Conservation (phyloP, 352 stramenopile species). For the Globisporangium nodosum region DNA sequence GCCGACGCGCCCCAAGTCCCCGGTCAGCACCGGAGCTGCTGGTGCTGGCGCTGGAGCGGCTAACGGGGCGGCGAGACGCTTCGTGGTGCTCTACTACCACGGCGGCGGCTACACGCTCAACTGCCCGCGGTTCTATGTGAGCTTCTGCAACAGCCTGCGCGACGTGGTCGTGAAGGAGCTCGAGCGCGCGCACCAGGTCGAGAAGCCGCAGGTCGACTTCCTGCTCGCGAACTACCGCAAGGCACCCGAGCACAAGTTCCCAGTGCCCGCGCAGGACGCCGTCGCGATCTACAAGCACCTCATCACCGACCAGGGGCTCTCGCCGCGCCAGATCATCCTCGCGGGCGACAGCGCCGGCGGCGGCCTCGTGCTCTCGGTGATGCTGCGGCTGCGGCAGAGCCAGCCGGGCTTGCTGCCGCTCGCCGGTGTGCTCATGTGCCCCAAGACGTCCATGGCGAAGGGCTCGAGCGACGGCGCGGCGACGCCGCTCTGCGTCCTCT, state of each 20-base stretch:
- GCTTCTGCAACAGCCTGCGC: conserved; percentile 12
- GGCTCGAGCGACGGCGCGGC: conserved; percentile 13
- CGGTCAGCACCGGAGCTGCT: not conserved
- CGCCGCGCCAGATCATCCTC: conserved; percentile 33
- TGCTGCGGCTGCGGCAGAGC: conserved; percentile 28
- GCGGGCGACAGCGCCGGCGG: conserved; percentile 39
- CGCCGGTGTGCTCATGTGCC: conserved; percentile 25
- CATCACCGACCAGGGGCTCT: conserved; percentile 22
- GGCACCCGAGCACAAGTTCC: conserved; percentile 38
- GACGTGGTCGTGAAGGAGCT: conserved; percentile 22
- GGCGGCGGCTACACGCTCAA: conserved; percentile 14
- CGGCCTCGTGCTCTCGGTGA: conserved; percentile 31
- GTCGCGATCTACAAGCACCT: conserved; percentile 40
- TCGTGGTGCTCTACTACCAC: conserved; percentile 15
- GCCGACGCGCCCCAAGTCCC: conserved; percentile 1
- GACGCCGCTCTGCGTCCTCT: conserved; percentile 30
- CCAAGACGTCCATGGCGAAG: conserved; percentile 21
- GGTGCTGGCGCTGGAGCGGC: not conserved
- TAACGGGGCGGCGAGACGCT: not conserved
- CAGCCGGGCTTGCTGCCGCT: conserved; percentile 19
- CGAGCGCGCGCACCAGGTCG: conserved; percentile 3
- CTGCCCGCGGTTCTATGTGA: conserved; percentile 7
- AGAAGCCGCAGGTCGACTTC: conserved; percentile 28
- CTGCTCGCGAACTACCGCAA: conserved; percentile 50
- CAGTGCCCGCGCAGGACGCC: conserved; percentile 28